Evolutionary conservation across 345 rosid genomes (phyloP).

Genomic region (Odontarrhena argentea): DNA sequence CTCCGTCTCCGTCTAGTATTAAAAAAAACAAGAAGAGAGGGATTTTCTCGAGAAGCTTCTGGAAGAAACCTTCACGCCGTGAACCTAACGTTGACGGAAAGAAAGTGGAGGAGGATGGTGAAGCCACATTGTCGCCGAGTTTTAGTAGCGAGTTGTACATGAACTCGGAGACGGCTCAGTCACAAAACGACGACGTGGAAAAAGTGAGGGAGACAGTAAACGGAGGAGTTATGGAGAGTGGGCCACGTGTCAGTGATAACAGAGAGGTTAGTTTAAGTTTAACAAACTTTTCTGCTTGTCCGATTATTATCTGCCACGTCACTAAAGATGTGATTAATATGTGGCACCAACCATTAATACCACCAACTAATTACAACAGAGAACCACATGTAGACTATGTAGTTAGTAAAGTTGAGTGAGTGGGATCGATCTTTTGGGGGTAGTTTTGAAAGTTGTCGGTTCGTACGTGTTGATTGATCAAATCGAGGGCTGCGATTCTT

Average conservation of each 20-base stretch:
- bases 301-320: conserved; percentile 18
- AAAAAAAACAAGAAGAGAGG: conserved; percentile 26
- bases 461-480: conserved; percentile 29
- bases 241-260: conserved; percentile 44
- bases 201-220: conserved; percentile 10
- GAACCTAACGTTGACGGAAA: conserved; percentile 8
- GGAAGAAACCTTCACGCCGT: conserved; percentile 43
- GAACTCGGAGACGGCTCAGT: conserved; percentile 41
- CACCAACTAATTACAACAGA: conserved; percentile 7
- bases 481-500: conserved; percentile 43
- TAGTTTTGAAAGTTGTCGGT: conserved; percentile 16
- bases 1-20: conserved; percentile 32
- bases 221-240: conserved; percentile 38
- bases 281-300: conserved; percentile 14
- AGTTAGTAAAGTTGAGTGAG: background rate
- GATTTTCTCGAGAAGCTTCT: conserved; percentile 48
- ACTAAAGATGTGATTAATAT: background rate
- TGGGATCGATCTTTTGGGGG: background rate
- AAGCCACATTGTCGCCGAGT: background rate
- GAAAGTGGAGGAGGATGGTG: background rate
- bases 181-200: conserved; percentile 45
- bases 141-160: conserved; percentile 43
- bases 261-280: conserved; percentile 47
- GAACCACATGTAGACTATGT: background rate
- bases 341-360: background rate